Evolutionary conservation across 495 filamentous ascomycete species (phyloP).

Genomic region (Penicillium antarcticum): DNA sequence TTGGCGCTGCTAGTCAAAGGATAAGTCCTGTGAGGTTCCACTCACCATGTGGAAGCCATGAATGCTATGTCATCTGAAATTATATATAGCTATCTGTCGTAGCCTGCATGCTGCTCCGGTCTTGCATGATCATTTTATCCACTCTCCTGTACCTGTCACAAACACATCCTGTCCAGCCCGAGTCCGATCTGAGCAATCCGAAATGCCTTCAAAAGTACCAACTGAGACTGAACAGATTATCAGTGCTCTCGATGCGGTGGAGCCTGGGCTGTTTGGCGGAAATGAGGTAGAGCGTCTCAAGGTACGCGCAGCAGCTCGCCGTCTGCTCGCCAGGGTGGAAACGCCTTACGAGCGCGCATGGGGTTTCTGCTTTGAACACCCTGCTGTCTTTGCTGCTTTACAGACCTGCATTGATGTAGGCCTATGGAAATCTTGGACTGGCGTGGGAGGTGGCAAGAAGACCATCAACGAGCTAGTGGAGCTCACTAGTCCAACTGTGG

Average conservation of each 20-base stretch:
- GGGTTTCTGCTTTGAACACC: conserved; percentile 31
- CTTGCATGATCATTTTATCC: too few relatives aligned
- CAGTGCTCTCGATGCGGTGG: conserved; percentile 19
- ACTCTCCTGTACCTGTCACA: too few relatives aligned
- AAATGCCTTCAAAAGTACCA: background rate
- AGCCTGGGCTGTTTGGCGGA: conserved; percentile 15
- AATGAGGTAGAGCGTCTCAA: conserved; percentile 26
- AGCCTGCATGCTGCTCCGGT: too few relatives aligned
- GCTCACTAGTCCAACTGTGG: conserved; percentile 15
- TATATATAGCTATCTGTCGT: too few relatives aligned
- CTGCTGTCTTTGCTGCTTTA: conserved; percentile 25
- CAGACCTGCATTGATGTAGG: conserved; percentile 27
- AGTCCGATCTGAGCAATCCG: background rate
- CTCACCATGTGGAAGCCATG: too few relatives aligned
- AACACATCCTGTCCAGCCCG: too few relatives aligned
- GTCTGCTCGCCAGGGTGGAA: conserved; percentile 25
- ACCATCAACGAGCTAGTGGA: conserved; percentile 19
- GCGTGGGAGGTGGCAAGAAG: conserved; percentile 21
- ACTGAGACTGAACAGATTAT: conserved; percentile 15
- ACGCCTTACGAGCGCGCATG: conserved; percentile 26
- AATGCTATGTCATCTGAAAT: too few relatives aligned
- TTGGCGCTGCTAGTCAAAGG: too few relatives aligned
- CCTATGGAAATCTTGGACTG: conserved; percentile 27
- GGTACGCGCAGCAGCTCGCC: conserved; percentile 24
- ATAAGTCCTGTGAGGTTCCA: too few relatives aligned